phyloP scores from a whole-genome alignment of 176 grass and related monocot species.

The Carex myosuroides region DNA sequence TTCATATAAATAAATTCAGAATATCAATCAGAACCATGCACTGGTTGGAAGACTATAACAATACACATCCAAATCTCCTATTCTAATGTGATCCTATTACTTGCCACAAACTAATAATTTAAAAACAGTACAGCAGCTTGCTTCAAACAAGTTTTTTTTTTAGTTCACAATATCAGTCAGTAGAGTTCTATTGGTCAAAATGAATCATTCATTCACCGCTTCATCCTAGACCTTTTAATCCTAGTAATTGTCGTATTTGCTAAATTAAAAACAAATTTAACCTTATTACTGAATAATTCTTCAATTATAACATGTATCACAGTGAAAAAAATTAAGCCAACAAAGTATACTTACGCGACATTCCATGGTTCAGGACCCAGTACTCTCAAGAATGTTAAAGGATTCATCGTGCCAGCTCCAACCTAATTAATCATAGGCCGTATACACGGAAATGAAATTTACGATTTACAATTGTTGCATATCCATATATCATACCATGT shows the following conservation, averaged over 20 bases:
- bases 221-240: background rate
- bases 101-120: background rate
- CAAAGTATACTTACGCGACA: slow-evolving; percentile 58
- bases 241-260: background rate
- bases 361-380: slow-evolving; percentile 94
- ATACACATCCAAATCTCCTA: background rate
- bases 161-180: background rate
- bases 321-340: background rate
- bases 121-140: background rate
- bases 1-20: slow-evolving; percentile 6
- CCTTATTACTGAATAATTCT: background rate
- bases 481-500: background rate
- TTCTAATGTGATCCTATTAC: background rate
- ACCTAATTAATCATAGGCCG: slow-evolving; percentile 39
- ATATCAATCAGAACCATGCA: background rate
- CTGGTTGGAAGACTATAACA: background rate
- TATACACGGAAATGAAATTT: background rate
- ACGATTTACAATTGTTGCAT: background rate
- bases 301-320: background rate
- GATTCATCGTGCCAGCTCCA: slow-evolving; percentile 95
- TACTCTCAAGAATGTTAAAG: slow-evolving; percentile 82
- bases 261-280: background rate
- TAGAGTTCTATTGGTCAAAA: background rate
- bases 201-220: background rate
- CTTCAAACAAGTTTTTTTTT: background rate